Evolutionary conservation across 2,329 filamentous ascomycete species (phyloP).

Genomic region (Colletotrichum australisinense): DNA sequence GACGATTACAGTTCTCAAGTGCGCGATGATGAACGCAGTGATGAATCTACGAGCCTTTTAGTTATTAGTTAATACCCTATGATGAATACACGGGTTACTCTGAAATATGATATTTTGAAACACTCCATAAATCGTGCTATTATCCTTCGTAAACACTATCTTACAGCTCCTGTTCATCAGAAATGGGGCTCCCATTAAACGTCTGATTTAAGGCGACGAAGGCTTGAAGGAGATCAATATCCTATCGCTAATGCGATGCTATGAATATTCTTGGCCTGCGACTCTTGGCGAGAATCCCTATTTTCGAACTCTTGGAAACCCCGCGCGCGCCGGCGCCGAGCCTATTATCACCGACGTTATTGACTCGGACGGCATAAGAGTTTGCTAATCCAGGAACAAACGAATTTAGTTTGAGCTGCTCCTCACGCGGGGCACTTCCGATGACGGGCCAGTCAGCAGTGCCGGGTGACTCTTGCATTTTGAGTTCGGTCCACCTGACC

Average conservation of each 20-base stretch:
- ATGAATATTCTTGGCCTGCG: too few relatives aligned
- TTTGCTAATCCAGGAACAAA: conserved; percentile 20
- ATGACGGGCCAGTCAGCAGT: not conserved
- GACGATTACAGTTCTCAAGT: not conserved
- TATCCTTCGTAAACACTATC: not conserved
- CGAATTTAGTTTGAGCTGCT: not conserved
- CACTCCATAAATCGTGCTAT: too few relatives aligned
- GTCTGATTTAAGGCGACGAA: too few relatives aligned
- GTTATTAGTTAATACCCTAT: not conserved
- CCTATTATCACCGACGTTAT: not conserved
- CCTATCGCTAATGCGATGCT: not conserved
- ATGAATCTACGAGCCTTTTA: conserved; percentile 1
- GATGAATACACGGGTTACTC: not conserved
- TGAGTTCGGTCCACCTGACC: conserved; percentile 4
- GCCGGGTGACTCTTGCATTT: not conserved
- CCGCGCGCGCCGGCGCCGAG: not conserved
- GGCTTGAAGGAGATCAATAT: not conserved
- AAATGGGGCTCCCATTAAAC: too few relatives aligned
- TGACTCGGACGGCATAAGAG: not conserved
- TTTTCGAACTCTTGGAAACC: not conserved
- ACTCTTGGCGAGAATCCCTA: not conserved
- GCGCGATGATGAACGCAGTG: conserved; percentile 3
- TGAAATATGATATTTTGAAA: not conserved
- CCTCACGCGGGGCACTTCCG: not conserved
- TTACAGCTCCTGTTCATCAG: too few relatives aligned